Base-by-base conservation (phyloP, 768 basidiomycete species). In the Nidularia pulvinata region DNA sequence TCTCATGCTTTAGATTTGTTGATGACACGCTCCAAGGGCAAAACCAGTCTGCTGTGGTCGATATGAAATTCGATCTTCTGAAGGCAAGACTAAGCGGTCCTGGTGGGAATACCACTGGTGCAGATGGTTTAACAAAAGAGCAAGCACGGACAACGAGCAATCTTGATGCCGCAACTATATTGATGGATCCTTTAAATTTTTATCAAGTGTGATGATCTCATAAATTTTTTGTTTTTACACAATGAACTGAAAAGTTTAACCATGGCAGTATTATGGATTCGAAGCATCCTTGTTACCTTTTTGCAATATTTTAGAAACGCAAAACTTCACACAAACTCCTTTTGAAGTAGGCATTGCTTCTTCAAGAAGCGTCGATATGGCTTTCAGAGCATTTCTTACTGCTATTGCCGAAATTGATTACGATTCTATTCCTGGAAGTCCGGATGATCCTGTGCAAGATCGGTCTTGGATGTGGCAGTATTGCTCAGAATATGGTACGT, bases 381-480 rank as follows among this genome's bases (percentile, higher is more conserved):
- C 74, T 0, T 69, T 79, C 49, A 59, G 71, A 13, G 68, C 77
- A 0, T 81, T 80, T 55, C 55, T 78, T 14, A 64, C 64, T 3
- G 78, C 75, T 0, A 59, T 81, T 16, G 69, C 65, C 32, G 76
- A 80, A 54, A 58, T 78, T 9, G 73, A 80, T 55, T 80, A 79
- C 55, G 75, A 74, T 55, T 69, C 77, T 13, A 74, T 80, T 34
- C 70, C 73, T 0, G 69, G 72, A 9, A 60, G 59, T 39, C 51
- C 69, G 0, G 75, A 77, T 53, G 78, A 79, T 59, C 76, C 78
- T 1, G 73, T 75, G 0, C 57, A 62, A 48, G 78, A 79, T 51
- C 61, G 59, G 44, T 78, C 78, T 6, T 81, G 78, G 79, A 80
- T 78, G 78, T 71, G 79, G 69, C 78, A 81, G 55, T 80, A 79